A percentile compares a stretch with the other conserved stretches of the same genome.
These are phyloP conservation scores for Nigrograna mackinnonii DNA, from an alignment of 2,329 filamentous ascomycete genomes.

Conservation along the genomic window DNA sequence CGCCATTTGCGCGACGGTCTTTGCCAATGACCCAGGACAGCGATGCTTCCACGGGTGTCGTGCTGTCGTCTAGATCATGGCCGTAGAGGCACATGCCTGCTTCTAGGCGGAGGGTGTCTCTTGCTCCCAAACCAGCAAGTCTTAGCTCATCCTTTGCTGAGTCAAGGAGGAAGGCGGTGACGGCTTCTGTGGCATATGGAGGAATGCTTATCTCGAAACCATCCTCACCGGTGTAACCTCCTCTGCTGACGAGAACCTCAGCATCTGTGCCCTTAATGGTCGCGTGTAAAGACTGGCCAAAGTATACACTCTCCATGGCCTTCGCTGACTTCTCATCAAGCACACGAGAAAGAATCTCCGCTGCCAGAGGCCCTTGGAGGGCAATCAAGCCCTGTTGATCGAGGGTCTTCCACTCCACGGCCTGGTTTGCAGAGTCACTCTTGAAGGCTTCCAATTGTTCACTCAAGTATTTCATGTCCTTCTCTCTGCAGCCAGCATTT, in stretches of 20 bases:
- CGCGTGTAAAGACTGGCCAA: conserved; percentile 74
- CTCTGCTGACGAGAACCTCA: conserved; percentile 75
- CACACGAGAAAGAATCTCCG: conserved; percentile 67
- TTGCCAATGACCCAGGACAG: conserved; percentile 85
- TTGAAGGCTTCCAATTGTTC: conserved; percentile 63
- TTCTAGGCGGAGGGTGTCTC: conserved; percentile 90
- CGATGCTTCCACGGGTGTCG: conserved; percentile 68
- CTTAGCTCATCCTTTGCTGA: conserved; percentile 67
- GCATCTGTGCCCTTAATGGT: conserved; percentile 63
- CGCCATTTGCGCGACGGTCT: conserved; percentile 68
- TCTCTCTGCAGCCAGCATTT: conserved; percentile 89
- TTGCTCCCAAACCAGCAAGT: conserved; percentile 84
- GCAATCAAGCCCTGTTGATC: conserved; percentile 79
- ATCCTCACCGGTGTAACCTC: conserved; percentile 96
- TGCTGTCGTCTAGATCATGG: conserved; percentile 87
- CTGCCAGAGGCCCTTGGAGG: conserved; percentile 82
- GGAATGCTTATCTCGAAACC: conserved; percentile 95
- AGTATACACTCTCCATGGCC: conserved; percentile 67
- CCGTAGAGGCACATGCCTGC: conserved; percentile 99
- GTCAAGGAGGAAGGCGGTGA: conserved; percentile 72
- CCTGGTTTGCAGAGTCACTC: conserved; percentile 41
- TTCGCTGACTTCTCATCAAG: conserved; percentile 55
- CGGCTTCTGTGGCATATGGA: conserved; percentile 63
- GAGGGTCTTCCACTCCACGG: conserved; percentile 71
- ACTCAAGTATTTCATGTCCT: conserved; percentile 79